phyloP scores from a whole-genome alignment of 2,329 filamentous ascomycete species.

The Penicillium sp. region DNA sequence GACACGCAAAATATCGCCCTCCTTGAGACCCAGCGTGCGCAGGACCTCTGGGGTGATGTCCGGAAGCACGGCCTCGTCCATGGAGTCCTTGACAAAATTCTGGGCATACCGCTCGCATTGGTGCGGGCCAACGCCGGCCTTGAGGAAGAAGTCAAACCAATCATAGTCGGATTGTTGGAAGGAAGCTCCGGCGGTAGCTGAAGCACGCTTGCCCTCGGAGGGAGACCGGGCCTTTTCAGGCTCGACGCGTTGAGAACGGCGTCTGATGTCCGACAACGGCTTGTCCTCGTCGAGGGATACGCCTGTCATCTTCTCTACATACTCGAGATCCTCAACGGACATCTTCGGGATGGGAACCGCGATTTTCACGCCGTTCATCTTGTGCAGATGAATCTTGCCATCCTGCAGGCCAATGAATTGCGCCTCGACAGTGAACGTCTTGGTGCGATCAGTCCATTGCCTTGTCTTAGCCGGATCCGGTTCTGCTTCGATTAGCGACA shows the following conservation, averaged over 20 bases:
- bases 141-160: slow-evolving; percentile 98
- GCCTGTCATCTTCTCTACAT: slow-evolving; percentile 80
- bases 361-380: slow-evolving; percentile 96
- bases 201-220: too few relatives aligned
- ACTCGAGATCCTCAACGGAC: slow-evolving; percentile 89
- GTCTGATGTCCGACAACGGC: slow-evolving; percentile 69
- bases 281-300: slow-evolving; percentile 86
- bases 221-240: too few relatives aligned
- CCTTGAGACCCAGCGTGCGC: slow-evolving; percentile 81
- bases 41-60: slow-evolving; percentile 78
- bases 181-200: slow-evolving; percentile 34
- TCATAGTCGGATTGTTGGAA: slow-evolving; percentile 60
- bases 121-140: slow-evolving; percentile 81
- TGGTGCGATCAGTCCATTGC: slow-evolving; percentile 89
- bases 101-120: slow-evolving; percentile 90
- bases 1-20: slow-evolving; percentile 91
- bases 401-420: slow-evolving; percentile 92
- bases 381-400: slow-evolving; percentile 94
- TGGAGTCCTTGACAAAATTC: slow-evolving; percentile 80
- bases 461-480: slow-evolving; percentile 74
- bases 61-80: slow-evolving; percentile 86
- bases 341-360: slow-evolving; percentile 92
- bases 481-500: slow-evolving; percentile 65
- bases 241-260: too few relatives aligned
- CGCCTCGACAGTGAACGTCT: slow-evolving; percentile 93